Evolutionary conservation across 257 asterid genomes (phyloP).

Genomic region (Prunella vulgaris): DNA sequence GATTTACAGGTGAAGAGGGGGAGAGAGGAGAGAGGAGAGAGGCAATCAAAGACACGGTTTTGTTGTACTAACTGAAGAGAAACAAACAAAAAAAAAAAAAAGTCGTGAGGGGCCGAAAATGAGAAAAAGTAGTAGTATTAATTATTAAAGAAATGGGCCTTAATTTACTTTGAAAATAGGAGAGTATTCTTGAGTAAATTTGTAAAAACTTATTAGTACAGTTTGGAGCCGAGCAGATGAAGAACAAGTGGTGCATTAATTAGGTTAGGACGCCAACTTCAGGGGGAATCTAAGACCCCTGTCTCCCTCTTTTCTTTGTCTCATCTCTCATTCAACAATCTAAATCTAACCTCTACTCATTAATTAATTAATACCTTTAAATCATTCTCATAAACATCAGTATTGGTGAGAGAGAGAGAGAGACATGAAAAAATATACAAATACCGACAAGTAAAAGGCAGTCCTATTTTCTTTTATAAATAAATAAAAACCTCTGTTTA

Average conservation of each 20-base stretch:
- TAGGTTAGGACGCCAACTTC: conserved; percentile 22
- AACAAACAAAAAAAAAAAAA: too few relatives aligned
- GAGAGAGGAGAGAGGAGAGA: conserved; percentile 27
- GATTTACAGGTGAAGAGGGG: background rate
- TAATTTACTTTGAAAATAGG: background rate
- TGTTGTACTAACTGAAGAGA: conserved; percentile 32
- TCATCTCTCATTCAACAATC: background rate
- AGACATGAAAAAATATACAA: too few relatives aligned
- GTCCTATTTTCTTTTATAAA: too few relatives aligned
- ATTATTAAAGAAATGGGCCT: conserved; percentile 5
- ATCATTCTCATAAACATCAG: too few relatives aligned
- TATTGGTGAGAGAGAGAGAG: too few relatives aligned
- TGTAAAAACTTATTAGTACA: background rate
- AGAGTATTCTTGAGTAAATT: background rate
- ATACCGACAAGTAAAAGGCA: too few relatives aligned
- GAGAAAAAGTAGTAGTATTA: background rate
- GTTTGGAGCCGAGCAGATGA: background rate
- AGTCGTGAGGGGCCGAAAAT: background rate
- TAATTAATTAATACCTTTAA: too few relatives aligned
- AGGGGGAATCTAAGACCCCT: conserved; percentile 20
- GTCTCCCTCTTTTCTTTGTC: conserved; percentile 7
- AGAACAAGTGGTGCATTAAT: conserved; percentile 16
- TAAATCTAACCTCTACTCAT: background rate
- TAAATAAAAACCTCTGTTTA: too few relatives aligned
- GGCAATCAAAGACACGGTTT: conserved; percentile 24